phyloP scores from a whole-genome alignment of 129 eudicot species.

The Saussurea involucrata region DNA sequence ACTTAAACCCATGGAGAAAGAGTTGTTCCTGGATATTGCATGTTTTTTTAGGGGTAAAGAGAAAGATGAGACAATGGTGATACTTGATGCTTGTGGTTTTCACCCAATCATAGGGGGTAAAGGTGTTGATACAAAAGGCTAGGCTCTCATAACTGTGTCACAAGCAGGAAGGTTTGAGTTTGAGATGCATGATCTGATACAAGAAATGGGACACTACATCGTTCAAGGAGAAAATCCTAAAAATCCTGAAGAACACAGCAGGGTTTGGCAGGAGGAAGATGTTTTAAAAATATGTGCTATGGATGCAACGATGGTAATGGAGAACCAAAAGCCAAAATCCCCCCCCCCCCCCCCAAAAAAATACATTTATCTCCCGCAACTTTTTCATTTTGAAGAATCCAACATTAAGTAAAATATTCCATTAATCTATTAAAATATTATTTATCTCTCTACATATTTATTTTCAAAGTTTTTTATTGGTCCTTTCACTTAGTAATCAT shows the following conservation, averaged over 20 bases:
- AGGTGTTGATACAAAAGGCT: conserved; percentile 6
- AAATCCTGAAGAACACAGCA: conserved; percentile 11
- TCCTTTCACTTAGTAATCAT: too few relatives aligned
- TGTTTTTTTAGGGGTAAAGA: background rate
- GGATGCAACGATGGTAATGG: background rate
- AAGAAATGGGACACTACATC: conserved; percentile 27
- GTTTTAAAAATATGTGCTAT: background rate
- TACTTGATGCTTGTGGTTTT: conserved; percentile 18
- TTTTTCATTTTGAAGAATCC: too few relatives aligned
- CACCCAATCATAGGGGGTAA: conserved; percentile 20
- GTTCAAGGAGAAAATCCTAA: conserved; percentile 9
- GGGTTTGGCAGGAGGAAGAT: conserved; percentile 13
- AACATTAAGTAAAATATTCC: too few relatives aligned
- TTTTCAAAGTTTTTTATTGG: too few relatives aligned
- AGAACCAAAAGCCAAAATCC: too few relatives aligned
- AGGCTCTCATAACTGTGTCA: conserved; percentile 3
- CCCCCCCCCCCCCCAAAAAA: too few relatives aligned
- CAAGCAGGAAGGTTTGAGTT: background rate
- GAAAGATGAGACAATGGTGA: background rate
- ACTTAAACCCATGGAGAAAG: background rate
- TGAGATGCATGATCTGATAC: conserved; percentile 24
- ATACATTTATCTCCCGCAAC: too few relatives aligned
- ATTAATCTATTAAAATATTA: too few relatives aligned
- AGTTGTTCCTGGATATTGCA: conserved; percentile 27
- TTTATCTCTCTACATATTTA: too few relatives aligned